Percentiles rank a stretch among this genome's conserved stretches.
Conservation (phyloP, 2,329 filamentous ascomycete genomes). For the Clathrospora elynae region DNA sequence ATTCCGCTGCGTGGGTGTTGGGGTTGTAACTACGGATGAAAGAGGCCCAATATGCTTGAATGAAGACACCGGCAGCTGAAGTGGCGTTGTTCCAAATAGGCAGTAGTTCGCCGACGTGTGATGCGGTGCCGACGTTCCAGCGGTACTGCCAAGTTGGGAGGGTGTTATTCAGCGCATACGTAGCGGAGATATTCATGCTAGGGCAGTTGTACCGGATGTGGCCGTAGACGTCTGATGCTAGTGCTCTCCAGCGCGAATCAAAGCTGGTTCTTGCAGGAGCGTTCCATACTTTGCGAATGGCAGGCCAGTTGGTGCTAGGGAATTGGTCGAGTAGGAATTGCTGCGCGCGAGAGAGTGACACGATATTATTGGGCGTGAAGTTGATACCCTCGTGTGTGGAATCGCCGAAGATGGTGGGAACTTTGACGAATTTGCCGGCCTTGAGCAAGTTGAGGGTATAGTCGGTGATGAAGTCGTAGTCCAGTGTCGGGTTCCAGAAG, state of each 20-base stretch:
- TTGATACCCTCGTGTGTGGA: constrained; percentile 52
- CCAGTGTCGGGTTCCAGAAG: constrained; percentile 52
- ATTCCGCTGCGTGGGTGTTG: constrained; percentile 45
- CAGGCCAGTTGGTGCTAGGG: constrained; percentile 37
- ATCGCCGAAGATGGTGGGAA: constrained; percentile 53
- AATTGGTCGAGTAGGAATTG: constrained; percentile 50
- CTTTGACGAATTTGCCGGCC: constrained; percentile 46
- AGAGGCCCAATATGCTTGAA: constrained; percentile 53
- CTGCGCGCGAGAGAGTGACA: constrained; percentile 38
- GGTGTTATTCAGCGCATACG: constrained; percentile 36
- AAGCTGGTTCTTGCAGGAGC: constrained; percentile 33
- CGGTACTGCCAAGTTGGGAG: constrained; percentile 54
- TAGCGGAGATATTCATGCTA: constrained; percentile 49
- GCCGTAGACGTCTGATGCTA: constrained; percentile 52
- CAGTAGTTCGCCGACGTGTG: constrained; percentile 46
- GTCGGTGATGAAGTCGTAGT: constrained; percentile 50
- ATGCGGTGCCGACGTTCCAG: constrained; percentile 53
- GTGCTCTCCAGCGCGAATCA: constrained; percentile 38
- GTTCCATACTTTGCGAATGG: constrained; percentile 40
- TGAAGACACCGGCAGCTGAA: constrained; percentile 34
- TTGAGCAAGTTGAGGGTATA: constrained; percentile 48
- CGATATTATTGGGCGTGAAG: constrained; percentile 48
- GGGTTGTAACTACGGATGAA: constrained; percentile 50
- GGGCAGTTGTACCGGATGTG: constrained; percentile 59
- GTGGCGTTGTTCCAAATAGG: constrained; percentile 49